Percentiles rank a stretch among this genome's conserved stretches.
phyloP scores from a whole-genome alignment of 2,329 filamentous ascomycete genomes.

The Penicillium aurantiogriseum region DNA sequence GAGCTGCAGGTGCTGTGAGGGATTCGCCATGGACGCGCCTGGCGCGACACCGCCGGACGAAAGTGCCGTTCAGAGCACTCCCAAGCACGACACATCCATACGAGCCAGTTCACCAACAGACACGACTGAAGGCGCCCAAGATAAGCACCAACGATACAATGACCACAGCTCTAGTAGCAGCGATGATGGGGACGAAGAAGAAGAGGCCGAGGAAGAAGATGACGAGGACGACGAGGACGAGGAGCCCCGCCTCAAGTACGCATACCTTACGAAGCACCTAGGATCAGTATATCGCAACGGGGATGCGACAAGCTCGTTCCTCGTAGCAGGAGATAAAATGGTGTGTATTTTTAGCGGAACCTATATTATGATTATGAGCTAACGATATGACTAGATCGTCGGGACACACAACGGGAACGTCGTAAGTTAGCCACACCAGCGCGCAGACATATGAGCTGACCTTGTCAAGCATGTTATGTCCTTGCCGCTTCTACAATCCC shows the following conservation, averaged over 20 bases:
- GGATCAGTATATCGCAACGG: conserved; percentile 85
- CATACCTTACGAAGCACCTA: conserved; percentile 77
- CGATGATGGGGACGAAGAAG: conserved; percentile 37
- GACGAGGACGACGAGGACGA: conserved; percentile 85
- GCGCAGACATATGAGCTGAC: conserved; percentile 17
- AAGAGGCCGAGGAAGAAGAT: conserved; percentile 62
- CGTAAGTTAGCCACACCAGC: conserved; percentile 53
- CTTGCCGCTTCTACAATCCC: conserved; percentile 73
- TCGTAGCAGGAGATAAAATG: conserved; percentile 96
- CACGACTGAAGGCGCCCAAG: conserved; percentile 14
- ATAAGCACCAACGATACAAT: conserved; percentile 18
- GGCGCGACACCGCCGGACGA: conserved; percentile 32
- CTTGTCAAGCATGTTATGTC: conserved; percentile 72
- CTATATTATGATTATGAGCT: conserved; percentile 23
- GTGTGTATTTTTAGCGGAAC: conserved; percentile 48
- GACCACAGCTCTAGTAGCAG: conserved; percentile 26
- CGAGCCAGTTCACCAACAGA: conserved; percentile 20
- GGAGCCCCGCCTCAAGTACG: conserved; percentile 91
- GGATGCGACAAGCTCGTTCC: conserved; percentile 87
- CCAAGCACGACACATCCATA: conserved; percentile 18
- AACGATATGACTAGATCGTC: conserved; percentile 62
- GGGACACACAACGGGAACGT: conserved; percentile 97
- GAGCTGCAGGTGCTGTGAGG: conserved; percentile 28
- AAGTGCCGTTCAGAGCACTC: conserved; percentile 21
- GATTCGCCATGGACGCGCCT: conserved; percentile 41